These are phyloP conservation scores for Ceratocystis huliohia DNA, from an alignment of 2,329 filamentous ascomycete genomes.

Conservation along the genomic window DNA sequence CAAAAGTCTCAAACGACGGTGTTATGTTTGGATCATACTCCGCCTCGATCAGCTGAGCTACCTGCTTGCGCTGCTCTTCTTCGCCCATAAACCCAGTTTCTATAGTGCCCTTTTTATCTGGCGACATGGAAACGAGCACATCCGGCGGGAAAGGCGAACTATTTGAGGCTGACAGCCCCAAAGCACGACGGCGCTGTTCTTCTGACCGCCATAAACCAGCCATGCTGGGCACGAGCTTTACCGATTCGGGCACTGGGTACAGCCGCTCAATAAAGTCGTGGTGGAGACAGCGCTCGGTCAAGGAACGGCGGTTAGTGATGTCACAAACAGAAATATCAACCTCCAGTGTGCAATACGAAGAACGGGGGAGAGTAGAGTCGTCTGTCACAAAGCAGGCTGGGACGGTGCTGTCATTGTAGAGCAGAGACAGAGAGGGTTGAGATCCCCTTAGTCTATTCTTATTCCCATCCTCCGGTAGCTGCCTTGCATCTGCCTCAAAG, in stretches of 20 bases:
- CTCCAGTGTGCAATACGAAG: slow-evolving; percentile 80
- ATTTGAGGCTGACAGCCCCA: slow-evolving; percentile 23
- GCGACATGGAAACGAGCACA: slow-evolving; percentile 77
- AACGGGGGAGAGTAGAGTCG: slow-evolving; percentile 56
- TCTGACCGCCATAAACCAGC: slow-evolving; percentile 88
- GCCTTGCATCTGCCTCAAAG: slow-evolving; percentile 28
- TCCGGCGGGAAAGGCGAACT: slow-evolving; percentile 48
- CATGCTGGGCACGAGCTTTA: slow-evolving; percentile 89
- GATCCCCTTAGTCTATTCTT: slow-evolving; percentile 67
- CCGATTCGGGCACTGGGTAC: slow-evolving; percentile 47
- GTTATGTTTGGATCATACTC: slow-evolving; percentile 43
- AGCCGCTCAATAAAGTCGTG: slow-evolving; percentile 72
- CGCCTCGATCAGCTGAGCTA: slow-evolving; percentile 48
- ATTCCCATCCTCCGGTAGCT: slow-evolving; percentile 35
- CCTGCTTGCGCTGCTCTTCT: slow-evolving; percentile 59
- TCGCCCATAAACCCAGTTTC: slow-evolving; percentile 84
- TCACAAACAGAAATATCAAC: slow-evolving; percentile 81
- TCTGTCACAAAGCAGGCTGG: slow-evolving; percentile 32
- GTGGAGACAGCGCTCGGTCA: slow-evolving; percentile 67
- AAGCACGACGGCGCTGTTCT: slow-evolving; percentile 56
- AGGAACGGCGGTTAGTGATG: slow-evolving; percentile 67
- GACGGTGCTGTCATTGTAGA: slow-evolving; percentile 31
- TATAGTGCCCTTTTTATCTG: slow-evolving; percentile 43
- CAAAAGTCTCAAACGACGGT: slow-evolving; percentile 51
- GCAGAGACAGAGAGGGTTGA: slow-evolving; percentile 43